Base-by-base conservation (phyloP, 1,284 basidiomycete species). In the Leccinum cinnamomeum region DNA sequence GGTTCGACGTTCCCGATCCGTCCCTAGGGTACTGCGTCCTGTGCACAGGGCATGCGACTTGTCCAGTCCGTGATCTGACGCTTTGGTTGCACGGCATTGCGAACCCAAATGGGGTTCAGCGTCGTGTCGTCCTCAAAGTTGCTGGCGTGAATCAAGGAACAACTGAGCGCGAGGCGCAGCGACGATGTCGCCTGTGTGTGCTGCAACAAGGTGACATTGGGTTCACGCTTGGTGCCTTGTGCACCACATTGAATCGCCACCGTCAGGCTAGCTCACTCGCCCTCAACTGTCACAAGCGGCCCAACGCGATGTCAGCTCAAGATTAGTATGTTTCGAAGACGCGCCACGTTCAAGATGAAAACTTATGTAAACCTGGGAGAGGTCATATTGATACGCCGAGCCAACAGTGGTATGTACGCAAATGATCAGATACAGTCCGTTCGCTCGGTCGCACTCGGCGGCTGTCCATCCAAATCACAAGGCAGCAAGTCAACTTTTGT, bases 401-500 rank as follows among this genome's bases (percentile, higher is more conserved):
- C 11, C 44, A 48, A 18, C 44, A 18, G n/a, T 18, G 3, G 37
- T 39, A 39, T 39, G 37, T 39, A n/a, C 18, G 41, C n/a, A 18
- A 44, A 44, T 7, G 39, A 41, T 41, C 53, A 53, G 57, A 67
- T 51, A 61, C 39, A 56, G 53, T 56, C 35, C 51, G 44, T 55
- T 37, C 20, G 39, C 14, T 46, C 37, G 33, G 60, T 61, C 68
- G 59, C 68, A 59, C 70, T 57, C 60, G 59, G 62, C 51, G 53
- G 28, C 62, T 58, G 54, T 61, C 59, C 28, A 23, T 8, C 58
- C 50, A 56, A 25, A 68, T 66, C 60, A 59, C 57, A 60, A 53
- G 57, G 59, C 58, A 59, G 25, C 51, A 59, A 65, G 54, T 58
- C 60, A 65, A 56, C 56, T 73, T 72, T 70, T 60, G 57, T 73